These are phyloP conservation scores for Thalia dealbata DNA, from an alignment of 176 grass and related monocot species.

Conservation along the genomic window DNA sequence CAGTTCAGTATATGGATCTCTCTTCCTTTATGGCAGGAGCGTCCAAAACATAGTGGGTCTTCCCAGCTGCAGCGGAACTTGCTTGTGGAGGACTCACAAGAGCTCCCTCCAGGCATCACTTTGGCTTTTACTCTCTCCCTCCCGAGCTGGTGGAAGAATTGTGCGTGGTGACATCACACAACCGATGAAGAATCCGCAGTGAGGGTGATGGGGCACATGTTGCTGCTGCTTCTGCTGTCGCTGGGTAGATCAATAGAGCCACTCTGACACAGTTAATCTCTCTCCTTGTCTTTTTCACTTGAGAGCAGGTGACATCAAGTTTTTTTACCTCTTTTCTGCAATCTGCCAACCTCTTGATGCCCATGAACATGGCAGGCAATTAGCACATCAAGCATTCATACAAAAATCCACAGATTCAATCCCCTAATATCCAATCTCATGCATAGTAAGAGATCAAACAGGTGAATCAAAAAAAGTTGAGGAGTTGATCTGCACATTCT, in stretches of 20 bases:
- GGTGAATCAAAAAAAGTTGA: no score
- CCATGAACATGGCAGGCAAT: no score
- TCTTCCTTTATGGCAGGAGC: conserved; percentile 10
- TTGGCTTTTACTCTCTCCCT: neutral
- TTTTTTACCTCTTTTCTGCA: no score
- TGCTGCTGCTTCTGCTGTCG: neutral
- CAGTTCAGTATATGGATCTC: neutral
- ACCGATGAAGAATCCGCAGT: neutral
- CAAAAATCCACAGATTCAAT: no score
- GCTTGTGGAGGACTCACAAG: neutral
- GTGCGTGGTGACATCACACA: neutral
- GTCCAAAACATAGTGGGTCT: conserved; percentile 4
- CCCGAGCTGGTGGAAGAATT: neutral
- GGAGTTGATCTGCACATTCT: no score
- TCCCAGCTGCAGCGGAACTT: conserved; percentile 2
- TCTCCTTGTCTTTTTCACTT: neutral
- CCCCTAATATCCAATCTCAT: neutral
- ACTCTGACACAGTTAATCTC: neutral
- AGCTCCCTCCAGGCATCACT: conserved; percentile 3
- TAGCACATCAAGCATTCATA: no score
- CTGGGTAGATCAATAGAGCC: neutral
- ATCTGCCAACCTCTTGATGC: no score
- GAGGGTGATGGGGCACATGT: conserved; percentile 9
- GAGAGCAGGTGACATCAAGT: no score
- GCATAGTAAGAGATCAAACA: no score